A percentile compares a stretch with the other conserved stretches of the same genome.
phyloP scores from a whole-genome alignment of 2,329 filamentous ascomycete species.

The Stagonosporopsis chrysanthemi region DNA sequence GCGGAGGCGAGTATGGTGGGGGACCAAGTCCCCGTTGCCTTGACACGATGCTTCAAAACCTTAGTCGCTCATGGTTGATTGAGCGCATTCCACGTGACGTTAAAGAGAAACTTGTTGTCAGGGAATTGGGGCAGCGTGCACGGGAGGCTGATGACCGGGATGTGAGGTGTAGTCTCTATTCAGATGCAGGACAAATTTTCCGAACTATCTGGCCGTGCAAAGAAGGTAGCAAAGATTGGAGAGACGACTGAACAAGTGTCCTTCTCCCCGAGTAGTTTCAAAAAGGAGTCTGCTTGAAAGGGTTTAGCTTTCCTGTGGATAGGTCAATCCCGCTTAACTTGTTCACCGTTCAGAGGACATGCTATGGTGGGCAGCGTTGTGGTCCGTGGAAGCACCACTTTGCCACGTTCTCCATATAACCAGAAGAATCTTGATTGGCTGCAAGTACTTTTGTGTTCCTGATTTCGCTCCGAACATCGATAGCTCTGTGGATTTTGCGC shows the following conservation, averaged over 20 bases:
- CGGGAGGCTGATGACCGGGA: slow-evolving; percentile 8
- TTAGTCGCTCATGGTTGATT: slow-evolving; percentile 35
- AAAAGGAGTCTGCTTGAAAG: not conserved
- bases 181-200: slow-evolving; percentile 17
- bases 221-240: slow-evolving; percentile 25
- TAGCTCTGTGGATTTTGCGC: no score
- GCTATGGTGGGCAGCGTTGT: no score
- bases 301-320: no score
- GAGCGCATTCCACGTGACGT: slow-evolving; percentile 24
- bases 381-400: no score
- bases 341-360: no score
- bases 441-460: no score
- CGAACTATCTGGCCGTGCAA: slow-evolving; percentile 23
- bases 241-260: slow-evolving; percentile 34
- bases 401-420: no score
- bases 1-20: slow-evolving; percentile 13
- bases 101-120: slow-evolving; percentile 23
- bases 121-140: slow-evolving; percentile 23
- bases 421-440: no score
- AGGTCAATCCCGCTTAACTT: no score
- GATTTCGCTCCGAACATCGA: no score
- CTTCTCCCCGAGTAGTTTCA: slow-evolving; percentile 11
- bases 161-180: not conserved
- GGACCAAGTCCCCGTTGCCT: not conserved
- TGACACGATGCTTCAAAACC: slow-evolving; percentile 7